Evolutionary conservation across 2,329 filamentous ascomycete genomes (phyloP).

Genomic region (Talaromyces sp.): DNA sequence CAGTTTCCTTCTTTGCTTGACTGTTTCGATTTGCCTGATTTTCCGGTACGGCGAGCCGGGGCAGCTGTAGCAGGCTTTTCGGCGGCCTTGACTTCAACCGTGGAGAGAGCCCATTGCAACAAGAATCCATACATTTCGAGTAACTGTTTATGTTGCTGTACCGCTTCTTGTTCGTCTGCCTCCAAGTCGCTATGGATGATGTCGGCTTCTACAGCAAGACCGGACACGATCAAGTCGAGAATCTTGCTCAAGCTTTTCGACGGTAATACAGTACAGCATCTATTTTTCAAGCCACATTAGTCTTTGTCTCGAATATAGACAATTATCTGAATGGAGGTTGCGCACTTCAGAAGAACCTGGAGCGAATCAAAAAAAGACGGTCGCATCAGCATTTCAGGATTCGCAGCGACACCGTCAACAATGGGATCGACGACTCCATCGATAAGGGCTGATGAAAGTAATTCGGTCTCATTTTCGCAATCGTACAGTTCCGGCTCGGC

Average conservation of each 20-base stretch:
- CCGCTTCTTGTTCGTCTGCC: constrained; percentile 81
- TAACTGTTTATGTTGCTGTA: constrained; percentile 83
- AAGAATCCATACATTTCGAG: constrained; percentile 93
- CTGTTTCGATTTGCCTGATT: constrained; percentile 67
- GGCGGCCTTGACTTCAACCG: constrained; percentile 88
- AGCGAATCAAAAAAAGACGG: constrained; percentile 82
- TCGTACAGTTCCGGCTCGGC: constrained; percentile 79
- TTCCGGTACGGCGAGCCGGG: constrained; percentile 68
- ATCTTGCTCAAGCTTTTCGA: constrained; percentile 84
- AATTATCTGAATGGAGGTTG: constrained; percentile 42
- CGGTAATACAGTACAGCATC: constrained; percentile 76
- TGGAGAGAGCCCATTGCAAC: constrained; percentile 89
- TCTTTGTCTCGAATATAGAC: constrained; percentile 44
- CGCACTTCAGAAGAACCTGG: constrained; percentile 95
- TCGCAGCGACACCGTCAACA: constrained; percentile 86
- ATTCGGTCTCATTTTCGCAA: constrained; percentile 87
- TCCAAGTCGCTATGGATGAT: constrained; percentile 82
- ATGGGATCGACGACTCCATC: constrained; percentile 88
- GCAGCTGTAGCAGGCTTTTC: constrained; percentile 77
- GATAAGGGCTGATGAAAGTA: constrained; percentile 72
- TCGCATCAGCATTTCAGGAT: constrained; percentile 80
- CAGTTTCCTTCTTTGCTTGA: constrained; percentile 70
- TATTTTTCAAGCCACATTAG: constrained; percentile 63
- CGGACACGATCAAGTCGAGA: constrained; percentile 84
- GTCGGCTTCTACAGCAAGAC: constrained; percentile 80